Evolutionary conservation across 2,329 filamentous ascomycete genomes (phyloP), one percentile per base, ranked within the genome.

Genomic region (Diaporthe australafricana): DNA sequence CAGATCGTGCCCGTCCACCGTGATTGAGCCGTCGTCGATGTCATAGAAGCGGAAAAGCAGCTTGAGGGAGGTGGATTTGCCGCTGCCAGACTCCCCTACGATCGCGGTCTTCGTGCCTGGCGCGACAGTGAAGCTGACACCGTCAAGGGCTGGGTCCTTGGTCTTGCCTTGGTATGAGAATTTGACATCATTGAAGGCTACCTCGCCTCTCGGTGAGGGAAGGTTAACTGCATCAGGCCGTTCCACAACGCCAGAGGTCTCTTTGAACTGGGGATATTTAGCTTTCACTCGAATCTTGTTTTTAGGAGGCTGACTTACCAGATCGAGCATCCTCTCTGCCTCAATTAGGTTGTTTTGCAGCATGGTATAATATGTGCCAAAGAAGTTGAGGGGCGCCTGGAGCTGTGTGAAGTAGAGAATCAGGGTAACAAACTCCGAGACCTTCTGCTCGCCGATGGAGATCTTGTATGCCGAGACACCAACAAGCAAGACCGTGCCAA

Each of bases 381-480:
- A 91, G 79, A 90, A 91, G 77, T 89, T 90, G 65, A 91, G 83
- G 5, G 89, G 89, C 7, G 85, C 87, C 74, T 90, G 88, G 5
- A 91, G 82, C 76, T 90, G 88, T n/a, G 86, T 85, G 81, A 90
- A 88, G 78, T 90, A 90, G 27, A 86, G 87, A 70, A 90, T 83
- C 17, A 90, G 77, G 30, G 82, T 82, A 25, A 90, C 87, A 71
- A 92, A 91, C 63, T 87, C 84, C 71, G 88, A 86, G 20, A 90
- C 87, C 3, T 82, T 83, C 71, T 87, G 84, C 72, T 87, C 80
- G 12, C 85, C 85, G 7, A 84, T 85, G 0, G 88, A 88, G 56
- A 92, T 89, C 77, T 91, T 89, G 77, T 89, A 91, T 1, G 89
- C 89, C 3, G 88, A 89, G 38, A 91, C 87, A 73, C 87, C 88